Conservation (phyloP, 2,329 filamentous ascomycete species). For the Arthrobotrys conoides region DNA sequence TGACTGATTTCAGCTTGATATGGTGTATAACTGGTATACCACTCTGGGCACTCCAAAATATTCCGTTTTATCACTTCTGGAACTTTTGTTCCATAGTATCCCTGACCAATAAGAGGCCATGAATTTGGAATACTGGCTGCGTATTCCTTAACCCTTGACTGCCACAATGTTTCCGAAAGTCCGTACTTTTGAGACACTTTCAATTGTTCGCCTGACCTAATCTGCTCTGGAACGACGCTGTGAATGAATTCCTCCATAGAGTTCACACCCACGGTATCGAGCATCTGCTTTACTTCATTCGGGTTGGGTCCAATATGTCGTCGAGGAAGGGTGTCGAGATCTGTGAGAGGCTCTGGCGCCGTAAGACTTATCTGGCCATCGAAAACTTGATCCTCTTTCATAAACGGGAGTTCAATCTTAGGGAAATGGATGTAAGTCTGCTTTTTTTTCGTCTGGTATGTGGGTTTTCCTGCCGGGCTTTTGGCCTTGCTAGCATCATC, state of each 20-base stretch:
- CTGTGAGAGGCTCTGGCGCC: slow-evolving; percentile 7
- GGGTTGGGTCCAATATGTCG: slow-evolving; percentile 89
- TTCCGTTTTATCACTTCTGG: slow-evolving; percentile 94
- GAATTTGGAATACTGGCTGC: slow-evolving; percentile 75
- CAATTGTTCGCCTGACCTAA: slow-evolving; percentile 78
- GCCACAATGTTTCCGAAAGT: slow-evolving; percentile 74
- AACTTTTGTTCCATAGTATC: slow-evolving; percentile 88
- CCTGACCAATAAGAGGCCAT: slow-evolving; percentile 83
- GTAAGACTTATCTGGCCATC: slow-evolving; percentile 25
- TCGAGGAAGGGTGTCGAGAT: slow-evolving; percentile 76
- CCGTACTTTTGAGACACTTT: slow-evolving; percentile 71
- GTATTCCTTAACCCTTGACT: slow-evolving; percentile 72
- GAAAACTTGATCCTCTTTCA: slow-evolving; percentile 23
- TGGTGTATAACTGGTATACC: slow-evolving; percentile 98
- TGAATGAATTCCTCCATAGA: slow-evolving; percentile 85
- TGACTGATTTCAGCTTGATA: slow-evolving; percentile 99
- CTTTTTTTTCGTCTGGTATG: background rate
- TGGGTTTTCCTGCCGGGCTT: background rate
- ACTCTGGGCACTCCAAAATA: slow-evolving; percentile 90
- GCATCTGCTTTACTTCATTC: slow-evolving; percentile 80
- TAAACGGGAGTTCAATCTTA: slow-evolving; percentile 34
- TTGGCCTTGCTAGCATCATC: background rate
- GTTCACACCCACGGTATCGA: slow-evolving; percentile 76
- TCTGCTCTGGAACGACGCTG: slow-evolving; percentile 85
- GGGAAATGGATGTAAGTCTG: background rate